Base-by-base conservation (phyloP, 2,329 filamentous ascomycete species). In the Lachnellula hyalina region DNA sequence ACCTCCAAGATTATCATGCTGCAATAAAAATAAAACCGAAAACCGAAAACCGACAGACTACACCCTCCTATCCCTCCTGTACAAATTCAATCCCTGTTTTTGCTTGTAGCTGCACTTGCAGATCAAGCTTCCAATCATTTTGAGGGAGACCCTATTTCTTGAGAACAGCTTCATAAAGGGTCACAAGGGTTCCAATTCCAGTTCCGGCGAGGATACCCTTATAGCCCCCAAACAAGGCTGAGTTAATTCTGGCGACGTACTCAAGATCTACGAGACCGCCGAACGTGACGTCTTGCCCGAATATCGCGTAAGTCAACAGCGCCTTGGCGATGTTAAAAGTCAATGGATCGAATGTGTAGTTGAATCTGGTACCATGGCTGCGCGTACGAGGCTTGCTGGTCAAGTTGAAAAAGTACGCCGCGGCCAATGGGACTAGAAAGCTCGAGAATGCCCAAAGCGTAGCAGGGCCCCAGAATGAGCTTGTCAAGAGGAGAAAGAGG, bases 331-430 rank as follows among this genome's bases (percentile, higher is more conserved):
- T 85, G 75, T 92, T 96, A 74, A 95, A 99, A 21, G 86, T 88
- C 68, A 97, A 75, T 4, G 92, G 92, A 70, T 99, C 94, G 61
- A 93, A 84, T 5, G 78, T 74, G 61, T 86, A 84, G 60, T 83
- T 80, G 40, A 73, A 69, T 46, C 70, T 67, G 70, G 71, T 65
- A 70, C 75, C 55, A 63, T 77, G 65, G 76, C 52, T 59, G 47
- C 64, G 62, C 1, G 56, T 47, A 44, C 51, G 62, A 40, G 77
- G 75, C 42, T 80, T 77, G 51, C 81, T 73, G 40, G 85, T 89
- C 66, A 96, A 72, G 73, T 97, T 97, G 81, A 96, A 87, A 70
- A 96, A 96, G 75, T 94, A 97, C 25, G 89, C 90, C 42, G 84
- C 77, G 34, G 88, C 59, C 49, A 85, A 75, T 1, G 93, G 93